Evolutionary conservation across 2,329 filamentous ascomycete species (phyloP), one percentile per base, ranked within the genome.

Genomic region (Fusarium chaquense): DNA sequence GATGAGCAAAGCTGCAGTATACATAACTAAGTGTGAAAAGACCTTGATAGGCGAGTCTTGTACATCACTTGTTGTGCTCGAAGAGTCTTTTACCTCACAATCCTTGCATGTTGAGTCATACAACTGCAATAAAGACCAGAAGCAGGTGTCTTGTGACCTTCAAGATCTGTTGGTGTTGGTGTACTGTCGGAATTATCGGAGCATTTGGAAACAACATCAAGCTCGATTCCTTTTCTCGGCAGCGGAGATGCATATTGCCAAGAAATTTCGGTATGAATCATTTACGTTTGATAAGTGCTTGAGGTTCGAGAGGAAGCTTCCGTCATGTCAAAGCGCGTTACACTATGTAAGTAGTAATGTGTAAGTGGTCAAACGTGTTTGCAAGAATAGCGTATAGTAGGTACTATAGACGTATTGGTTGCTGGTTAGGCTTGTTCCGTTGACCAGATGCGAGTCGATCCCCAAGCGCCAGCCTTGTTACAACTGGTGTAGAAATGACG

Each of bases 131-230:
- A 20, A n/a, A 40, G 28, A 43, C 33, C 43, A 20, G 36, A 40
- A n/a, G 28, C n/a, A 20, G 36, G 41, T 35, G 41, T 36, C 65
- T 32, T 56, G 65, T 69, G 65, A 69, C 55, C 62, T 49, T 47
- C 28, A 24, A 40, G 40, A 61, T 44, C 40, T 56, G 40, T 46
- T 18, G 5, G 33, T 35, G 20, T 58, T 44, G 46, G 59, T 40
- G 41, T 26, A 43, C n/a, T 46, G 16, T 22, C 67, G 53, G 67
- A 38, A 38, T 53, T 53, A 56, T 64, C 67, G 67, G 67, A 50
- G 46, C 8, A n/a, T 51, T 60, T 67, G 62, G 67, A 55, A 44
- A 67, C 55, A 55, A 47, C 38, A 12, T 13, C 26, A 30, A 36
- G 20, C 35, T 45, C 40, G 20, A 41, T 28, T 24, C 33, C 33